Evolutionary conservation across 1,139 yeast genomes (phyloP), one percentile per base, ranked within the genome.

Genomic region (Taphrina pruni): DNA sequence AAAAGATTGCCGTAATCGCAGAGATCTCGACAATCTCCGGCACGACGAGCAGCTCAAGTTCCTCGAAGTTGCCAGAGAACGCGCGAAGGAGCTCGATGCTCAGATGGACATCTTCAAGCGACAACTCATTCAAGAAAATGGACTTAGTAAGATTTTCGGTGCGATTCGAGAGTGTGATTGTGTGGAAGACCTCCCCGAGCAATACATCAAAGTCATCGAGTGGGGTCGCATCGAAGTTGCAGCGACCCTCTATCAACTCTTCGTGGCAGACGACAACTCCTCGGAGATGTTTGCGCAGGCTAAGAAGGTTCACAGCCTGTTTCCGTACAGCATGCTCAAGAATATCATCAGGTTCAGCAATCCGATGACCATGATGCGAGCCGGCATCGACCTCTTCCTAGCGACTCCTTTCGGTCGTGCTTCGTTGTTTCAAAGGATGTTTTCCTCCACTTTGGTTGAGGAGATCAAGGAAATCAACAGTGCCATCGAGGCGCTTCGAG

Each of bases 151-250:
- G 36, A 76, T 89, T n/a, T 88, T 89, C 73, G 75, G 80, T 57
- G 96, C 90, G 74, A 81, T 93, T 46, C 88, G 88, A 58, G 77
- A 78, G 0, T 83, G 86, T 56, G 78, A 81, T 0, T 80, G 80
- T 26, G 82, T 89, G n/a, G 79, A 80, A 36, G 85, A 88, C n/a
- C 80, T 91, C 68, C 86, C 94, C 2, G 88, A 89, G 1, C 81
- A 88, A 62, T 80, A 92, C 66, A 82, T 82, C 72, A 85, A 89
- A 58, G 88, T 92, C 72, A 82, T 90, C 56, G 90, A 90, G 72
- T 88, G 97, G 91, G 85, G 88, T 72, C 86, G 90, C 71, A 84
- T 92, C 32, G 95, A 92, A 76, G 79, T 90, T 32, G 90, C 97
- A 0, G 90, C 97, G 0, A 88, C 96, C 0, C 79, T 92, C 3